phyloP scores from a whole-genome alignment of 306 rosid genomes.

The Vicia faba region DNA sequence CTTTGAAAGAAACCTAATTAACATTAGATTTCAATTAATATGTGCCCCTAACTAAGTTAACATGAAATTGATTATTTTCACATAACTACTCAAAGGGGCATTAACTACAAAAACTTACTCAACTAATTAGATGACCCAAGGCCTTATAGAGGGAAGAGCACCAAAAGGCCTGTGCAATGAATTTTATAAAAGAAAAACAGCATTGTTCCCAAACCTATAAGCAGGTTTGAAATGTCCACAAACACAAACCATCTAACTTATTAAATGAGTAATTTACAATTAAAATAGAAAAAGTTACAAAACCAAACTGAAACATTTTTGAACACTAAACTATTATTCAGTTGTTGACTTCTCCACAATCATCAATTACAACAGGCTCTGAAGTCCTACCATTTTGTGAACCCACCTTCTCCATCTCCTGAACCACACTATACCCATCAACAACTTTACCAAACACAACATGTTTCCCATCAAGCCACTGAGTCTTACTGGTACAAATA shows the following conservation, averaged over 20 bases:
- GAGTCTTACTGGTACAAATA: slow-evolving; percentile 57
- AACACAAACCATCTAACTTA: no score
- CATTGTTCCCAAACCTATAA: not conserved
- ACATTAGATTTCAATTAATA: slow-evolving; percentile 12
- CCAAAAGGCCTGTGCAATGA: not conserved
- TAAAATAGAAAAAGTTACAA: not conserved
- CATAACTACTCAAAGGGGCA: slow-evolving; percentile 37
- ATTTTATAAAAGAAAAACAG: not conserved
- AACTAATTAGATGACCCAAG: not conserved
- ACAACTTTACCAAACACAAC: slow-evolving; percentile 94
- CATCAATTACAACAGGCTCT: slow-evolving; percentile 67
- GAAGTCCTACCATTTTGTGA: slow-evolving; percentile 56
- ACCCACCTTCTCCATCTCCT: slow-evolving; percentile 83
- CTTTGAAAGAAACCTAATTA: slow-evolving; percentile 5
- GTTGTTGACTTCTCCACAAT: slow-evolving; percentile 63
- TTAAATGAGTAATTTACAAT: not conserved
- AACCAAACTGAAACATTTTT: not conserved
- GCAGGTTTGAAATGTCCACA: not conserved
- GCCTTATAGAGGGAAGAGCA: no score
- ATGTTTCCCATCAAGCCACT: slow-evolving; percentile 87
- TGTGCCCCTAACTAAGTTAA: slow-evolving; percentile 39
- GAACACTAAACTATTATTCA: slow-evolving; percentile 25
- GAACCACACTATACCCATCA: slow-evolving; percentile 63
- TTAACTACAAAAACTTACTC: not conserved
- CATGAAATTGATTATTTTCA: not conserved